Conservation (phyloP, 2,329 filamentous ascomycete species). For the Beauveria pseudobassiana region DNA sequence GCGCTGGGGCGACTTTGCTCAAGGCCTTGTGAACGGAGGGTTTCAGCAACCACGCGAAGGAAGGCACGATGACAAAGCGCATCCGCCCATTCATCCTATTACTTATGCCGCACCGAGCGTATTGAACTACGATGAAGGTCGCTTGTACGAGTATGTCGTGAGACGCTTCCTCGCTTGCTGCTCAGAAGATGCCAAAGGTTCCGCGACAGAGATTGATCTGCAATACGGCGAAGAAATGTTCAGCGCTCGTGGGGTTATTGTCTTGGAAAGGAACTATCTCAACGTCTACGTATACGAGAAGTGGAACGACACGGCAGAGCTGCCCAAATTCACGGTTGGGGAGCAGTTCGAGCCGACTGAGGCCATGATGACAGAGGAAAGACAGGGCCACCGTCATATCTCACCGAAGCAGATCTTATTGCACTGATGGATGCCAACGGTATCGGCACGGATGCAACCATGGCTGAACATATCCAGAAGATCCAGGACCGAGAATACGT, state of each 20-base stretch:
- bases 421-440: constrained; percentile 97
- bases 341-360: constrained; percentile 84
- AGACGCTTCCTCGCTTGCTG: constrained; percentile 92
- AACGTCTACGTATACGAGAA: constrained; percentile 96
- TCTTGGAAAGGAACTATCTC: constrained; percentile 84
- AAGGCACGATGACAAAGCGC: constrained; percentile 88
- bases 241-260: constrained; percentile 72
- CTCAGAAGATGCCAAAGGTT: constrained; percentile 84
- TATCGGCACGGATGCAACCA: constrained; percentile 96
- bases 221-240: constrained; percentile 79
- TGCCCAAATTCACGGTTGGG: constrained; percentile 71
- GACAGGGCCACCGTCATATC: constrained; percentile 73
- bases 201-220: constrained; percentile 78
- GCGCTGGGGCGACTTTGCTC: constrained; percentile 76
- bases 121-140: constrained; percentile 58
- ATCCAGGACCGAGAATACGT: constrained; percentile 89
- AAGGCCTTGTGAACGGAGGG: constrained; percentile 62
- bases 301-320: constrained; percentile 79
- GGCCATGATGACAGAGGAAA: constrained; percentile 84
- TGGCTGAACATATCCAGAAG: constrained; percentile 97
- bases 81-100: constrained; percentile 94
- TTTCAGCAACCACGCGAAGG: constrained; percentile 80
- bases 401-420: constrained; percentile 94
- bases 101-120: constrained; percentile 67
- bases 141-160: constrained; percentile 86